Percentiles rank a stretch among this genome's conserved stretches.
These are phyloP conservation scores for Fusarium pseudograminearum DNA, from an alignment of 2,329 filamentous ascomycete genomes.

Conservation along the genomic window DNA sequence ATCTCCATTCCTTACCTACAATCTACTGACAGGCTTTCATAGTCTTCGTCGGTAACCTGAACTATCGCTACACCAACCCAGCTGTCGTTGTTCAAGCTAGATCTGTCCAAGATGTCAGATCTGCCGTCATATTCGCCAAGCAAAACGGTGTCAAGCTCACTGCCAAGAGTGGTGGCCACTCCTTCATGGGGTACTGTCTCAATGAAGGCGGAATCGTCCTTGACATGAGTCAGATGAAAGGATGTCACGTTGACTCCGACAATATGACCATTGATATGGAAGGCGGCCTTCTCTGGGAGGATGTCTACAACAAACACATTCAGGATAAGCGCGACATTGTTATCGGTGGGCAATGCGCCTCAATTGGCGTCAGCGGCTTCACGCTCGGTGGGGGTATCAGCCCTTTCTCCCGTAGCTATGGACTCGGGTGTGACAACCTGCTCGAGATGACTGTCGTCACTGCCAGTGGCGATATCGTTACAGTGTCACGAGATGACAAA, in stretches of 20 bases:
- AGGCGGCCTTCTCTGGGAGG: background rate
- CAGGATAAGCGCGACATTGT: slow-evolving; percentile 14
- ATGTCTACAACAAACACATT: slow-evolving; percentile 14
- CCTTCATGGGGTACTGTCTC: slow-evolving; percentile 13
- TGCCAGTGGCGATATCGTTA: background rate
- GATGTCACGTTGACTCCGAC: background rate
- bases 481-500: background rate
- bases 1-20: rapidly evolving
- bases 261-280: slow-evolving; percentile 9
- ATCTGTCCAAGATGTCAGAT: background rate
- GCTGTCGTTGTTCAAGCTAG: background rate
- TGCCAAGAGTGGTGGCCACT: slow-evolving; percentile 3
- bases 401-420: slow-evolving; percentile 11
- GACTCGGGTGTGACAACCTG: slow-evolving; percentile 10
- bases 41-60: background rate
- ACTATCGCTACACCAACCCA: background rate
- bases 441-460: slow-evolving; percentile 10
- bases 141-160: background rate
- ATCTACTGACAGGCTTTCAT: background rate
- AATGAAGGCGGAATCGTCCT: slow-evolving; percentile 8
- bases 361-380: slow-evolving; percentile 10
- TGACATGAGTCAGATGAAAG: slow-evolving; percentile 6
- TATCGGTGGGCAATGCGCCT: slow-evolving; percentile 2
- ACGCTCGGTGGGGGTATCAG: slow-evolving; percentile 11
- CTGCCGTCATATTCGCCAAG: background rate